A percentile compares a stretch with the other conserved stretches of the same genome.
phyloP scores from a whole-genome alignment of 305 asterid genomes.

The Fraxinus albicans region DNA sequence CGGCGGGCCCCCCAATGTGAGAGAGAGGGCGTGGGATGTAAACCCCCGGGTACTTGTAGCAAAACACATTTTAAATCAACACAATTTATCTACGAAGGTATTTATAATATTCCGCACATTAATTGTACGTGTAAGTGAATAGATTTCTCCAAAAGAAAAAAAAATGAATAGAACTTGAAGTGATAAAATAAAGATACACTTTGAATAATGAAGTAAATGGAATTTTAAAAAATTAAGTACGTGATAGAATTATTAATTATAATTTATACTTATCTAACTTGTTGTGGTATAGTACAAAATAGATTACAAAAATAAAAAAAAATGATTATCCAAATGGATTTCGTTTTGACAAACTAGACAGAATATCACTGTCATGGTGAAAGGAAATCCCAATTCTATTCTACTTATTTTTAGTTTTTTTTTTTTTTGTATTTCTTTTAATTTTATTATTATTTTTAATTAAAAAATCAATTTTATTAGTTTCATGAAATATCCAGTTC shows the following conservation, averaged over 20 bases:
- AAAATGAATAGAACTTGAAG: background rate
- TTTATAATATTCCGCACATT: background rate
- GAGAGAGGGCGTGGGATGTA: too few relatives aligned
- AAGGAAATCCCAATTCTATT: background rate
- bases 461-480: background rate
- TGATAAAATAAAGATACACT: too few relatives aligned
- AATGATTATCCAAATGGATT: conserved; percentile 4
- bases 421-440: too few relatives aligned
- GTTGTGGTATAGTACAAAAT: background rate
- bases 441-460: too few relatives aligned
- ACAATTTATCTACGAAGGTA: background rate
- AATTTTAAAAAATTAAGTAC: too few relatives aligned
- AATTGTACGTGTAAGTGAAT: background rate
- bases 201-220: too few relatives aligned
- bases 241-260: too few relatives aligned
- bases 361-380: too few relatives aligned
- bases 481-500: background rate
- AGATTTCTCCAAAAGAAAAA: too few relatives aligned
- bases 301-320: background rate
- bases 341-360: background rate
- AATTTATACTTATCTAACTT: background rate
- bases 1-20: too few relatives aligned
- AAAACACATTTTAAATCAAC: background rate
- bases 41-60: too few relatives aligned
- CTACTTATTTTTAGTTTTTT: background rate